Base-by-base conservation (phyloP, 768 basidiomycete genomes). In the Cystoderma amianthinum region DNA sequence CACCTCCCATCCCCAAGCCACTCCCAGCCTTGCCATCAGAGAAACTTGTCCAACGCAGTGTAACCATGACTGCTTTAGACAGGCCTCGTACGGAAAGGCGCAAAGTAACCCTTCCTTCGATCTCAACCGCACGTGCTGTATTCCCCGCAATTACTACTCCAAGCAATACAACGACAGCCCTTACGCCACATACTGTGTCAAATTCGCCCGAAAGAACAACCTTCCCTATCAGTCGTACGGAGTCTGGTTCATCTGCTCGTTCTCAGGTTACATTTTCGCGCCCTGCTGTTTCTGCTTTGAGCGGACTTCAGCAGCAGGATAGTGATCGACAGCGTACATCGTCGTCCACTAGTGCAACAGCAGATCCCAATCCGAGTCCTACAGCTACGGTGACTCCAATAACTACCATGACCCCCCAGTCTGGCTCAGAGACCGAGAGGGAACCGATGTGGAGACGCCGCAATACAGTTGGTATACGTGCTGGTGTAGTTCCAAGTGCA, bases 121-220 rank as follows among this genome's bases (percentile, higher is more conserved):
- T 66, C 35, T 47, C 58, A n/a, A 80, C 77, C 3, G 54, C 76
- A 23, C 72, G 78, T 49, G 60, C 71, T 12, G 59, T 68, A n/a
- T 72, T 75, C 36, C 67, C 77, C 7, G 50, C 69, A 5, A 54
- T 80, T 24, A 76, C 74, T 2, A 73, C 74, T 0, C 71, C 76
- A 0, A 61, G 58, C 34, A 75, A 69, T 43, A 67, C 80, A 1
- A 85, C 84, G 25, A 87, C 83, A 13, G 80, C 80, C 12, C 42
- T 86, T 10, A 83, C 82, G 1, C 57, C 75, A 0, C 78, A 82
- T 47, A 85, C 80, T 0, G 81, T 78, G 3, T 75, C 77, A 3
- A 72, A 69, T 44, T 59, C 69, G 4, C 63, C 65, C 21, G 61
- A 60, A 44, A 46, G 43, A 16, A 49, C 63, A 11, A 40, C 57